These are phyloP conservation scores for Fusarium sp. DNA, from an alignment of 2,329 filamentous ascomycete genomes.

Conservation along the genomic window DNA sequence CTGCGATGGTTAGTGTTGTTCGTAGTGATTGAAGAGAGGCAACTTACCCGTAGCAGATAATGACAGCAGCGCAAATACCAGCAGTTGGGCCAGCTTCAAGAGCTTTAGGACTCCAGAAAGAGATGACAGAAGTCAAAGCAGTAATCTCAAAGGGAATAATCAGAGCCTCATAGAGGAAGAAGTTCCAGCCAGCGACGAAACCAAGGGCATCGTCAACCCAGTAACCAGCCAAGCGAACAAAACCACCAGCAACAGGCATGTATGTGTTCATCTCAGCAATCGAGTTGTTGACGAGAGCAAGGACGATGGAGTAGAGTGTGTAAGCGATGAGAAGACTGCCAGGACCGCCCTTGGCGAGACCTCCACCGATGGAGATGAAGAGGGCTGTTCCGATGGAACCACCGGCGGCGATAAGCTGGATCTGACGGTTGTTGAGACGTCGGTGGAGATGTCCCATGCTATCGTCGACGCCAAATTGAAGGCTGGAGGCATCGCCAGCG, in stretches of 20 bases:
- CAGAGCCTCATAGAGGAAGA: conserved; percentile 56
- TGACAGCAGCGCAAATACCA: conserved; percentile 58
- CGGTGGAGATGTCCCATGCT: conserved; percentile 37
- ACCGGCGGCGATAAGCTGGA: conserved; percentile 48
- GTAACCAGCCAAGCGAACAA: conserved; percentile 32
- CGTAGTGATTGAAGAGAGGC: not conserved
- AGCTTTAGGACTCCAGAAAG: conserved; percentile 60
- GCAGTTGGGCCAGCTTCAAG: conserved; percentile 51
- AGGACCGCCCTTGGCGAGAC: conserved; percentile 34
- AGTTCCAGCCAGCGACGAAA: conserved; percentile 38
- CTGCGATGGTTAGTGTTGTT: conserved; percentile 19
- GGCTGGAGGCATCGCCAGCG: conserved; percentile 18
- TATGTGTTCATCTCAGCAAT: conserved; percentile 39
- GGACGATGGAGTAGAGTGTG: conserved; percentile 24
- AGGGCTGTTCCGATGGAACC: conserved; percentile 39
- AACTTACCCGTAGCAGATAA: conserved; percentile 54
- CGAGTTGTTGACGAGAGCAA: conserved; percentile 36
- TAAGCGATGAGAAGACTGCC: conserved; percentile 32
- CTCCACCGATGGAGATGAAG: conserved; percentile 40
- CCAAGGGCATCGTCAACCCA: conserved; percentile 36
- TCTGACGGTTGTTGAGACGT: conserved; percentile 36
- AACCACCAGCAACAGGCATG: conserved; percentile 35
- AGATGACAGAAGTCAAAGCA: conserved; percentile 61
- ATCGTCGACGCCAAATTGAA: not conserved
- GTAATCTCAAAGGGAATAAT: conserved; percentile 65